Percentiles rank a stretch among this genome's conserved stretches.
phyloP scores from a whole-genome alignment of 176 grass and related monocot species.

The Thalia dealbata region DNA sequence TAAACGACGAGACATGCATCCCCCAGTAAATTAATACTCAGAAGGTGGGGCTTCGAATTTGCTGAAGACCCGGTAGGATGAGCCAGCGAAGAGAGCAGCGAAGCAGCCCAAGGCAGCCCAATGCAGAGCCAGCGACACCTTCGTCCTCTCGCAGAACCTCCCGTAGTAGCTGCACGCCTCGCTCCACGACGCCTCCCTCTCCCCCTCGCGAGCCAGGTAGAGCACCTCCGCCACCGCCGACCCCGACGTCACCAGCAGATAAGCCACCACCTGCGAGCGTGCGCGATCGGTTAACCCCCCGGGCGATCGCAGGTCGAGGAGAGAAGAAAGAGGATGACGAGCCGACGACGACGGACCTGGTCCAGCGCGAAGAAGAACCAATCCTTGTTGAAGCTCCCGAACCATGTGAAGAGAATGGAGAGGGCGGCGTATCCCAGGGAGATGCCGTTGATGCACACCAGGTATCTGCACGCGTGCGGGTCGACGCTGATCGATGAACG shows the following conservation, averaged over 20 bases:
- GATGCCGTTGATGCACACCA: conserved; percentile 1
- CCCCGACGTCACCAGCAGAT: conserved; percentile 7
- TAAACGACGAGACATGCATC: too few relatives aligned
- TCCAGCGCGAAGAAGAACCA: neutral
- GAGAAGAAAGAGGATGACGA: neutral
- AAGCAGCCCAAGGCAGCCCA: neutral
- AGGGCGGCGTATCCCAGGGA: neutral
- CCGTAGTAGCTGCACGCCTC: conserved; percentile 4
- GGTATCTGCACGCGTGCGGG: neutral
- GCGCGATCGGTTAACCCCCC: too few relatives aligned
- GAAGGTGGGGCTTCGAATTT: conserved; percentile 7
- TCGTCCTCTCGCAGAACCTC: conserved; percentile 5
- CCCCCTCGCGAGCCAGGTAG: conserved; percentile 6
- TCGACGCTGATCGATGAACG: too few relatives aligned
- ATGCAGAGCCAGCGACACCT: conserved; percentile 6
- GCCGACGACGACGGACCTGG: too few relatives aligned
- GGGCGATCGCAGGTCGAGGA: too few relatives aligned
- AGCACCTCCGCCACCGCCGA: conserved; percentile 8
- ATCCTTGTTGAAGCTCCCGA: neutral
- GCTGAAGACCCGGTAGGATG: conserved; percentile 3
- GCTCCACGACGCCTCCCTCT: neutral
- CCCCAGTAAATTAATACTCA: too few relatives aligned
- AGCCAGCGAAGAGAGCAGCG: neutral
- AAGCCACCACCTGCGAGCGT: neutral
- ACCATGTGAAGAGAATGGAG: neutral